Base-by-base conservation (phyloP, 1,139 yeast species). In the Taphrina wiesneri region DNA sequence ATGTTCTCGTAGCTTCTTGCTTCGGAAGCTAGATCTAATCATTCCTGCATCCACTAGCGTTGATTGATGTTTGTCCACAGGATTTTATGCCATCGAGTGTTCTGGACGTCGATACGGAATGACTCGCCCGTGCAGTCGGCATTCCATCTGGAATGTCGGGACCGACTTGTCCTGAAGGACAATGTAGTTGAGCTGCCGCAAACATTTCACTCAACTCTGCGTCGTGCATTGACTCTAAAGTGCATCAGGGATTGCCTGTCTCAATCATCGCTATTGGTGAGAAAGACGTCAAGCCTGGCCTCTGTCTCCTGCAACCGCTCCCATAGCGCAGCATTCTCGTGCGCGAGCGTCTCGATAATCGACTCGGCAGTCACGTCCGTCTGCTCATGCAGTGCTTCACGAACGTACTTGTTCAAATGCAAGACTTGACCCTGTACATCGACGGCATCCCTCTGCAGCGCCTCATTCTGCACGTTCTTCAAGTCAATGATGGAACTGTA, bases 301-400 rank as follows among this genome's bases (percentile, higher is more conserved):
- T 45, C 49, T 5, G 49, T 45, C 49, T 45, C 49, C 28, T 21
- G 49, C 28, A 45, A 45, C 23, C 46, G 32, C 5, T 46, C 36
- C 5, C 56, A 15, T 26, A 47, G 25, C 5, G 54, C 63, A 7
- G 34, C 56, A 49, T 59, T 59, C 28, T 59, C 63, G 34, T 30
- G 32, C 46, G 28, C 52, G 23, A 59, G 39, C n/a, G 39, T 26
- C 63, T 59, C 63, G 25, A 57, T 57, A 30, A 57, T 26, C 21
- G 51, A 17, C 21, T 46, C 63, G 15, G 46, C 47, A 13, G 41
- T 32, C 13, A 45, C 52, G n/a, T 23, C 64, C 19, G 64, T 23
- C 11, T 60, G 51, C 25, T 19, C 64, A 15, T 39, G 17, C 32
- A 49, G 47, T 21, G 64, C 64, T 5, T 49, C 41, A 17, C 64